phyloP scores from a whole-genome alignment of 345 rosid species.

The Aquilaria malaccensis region DNA sequence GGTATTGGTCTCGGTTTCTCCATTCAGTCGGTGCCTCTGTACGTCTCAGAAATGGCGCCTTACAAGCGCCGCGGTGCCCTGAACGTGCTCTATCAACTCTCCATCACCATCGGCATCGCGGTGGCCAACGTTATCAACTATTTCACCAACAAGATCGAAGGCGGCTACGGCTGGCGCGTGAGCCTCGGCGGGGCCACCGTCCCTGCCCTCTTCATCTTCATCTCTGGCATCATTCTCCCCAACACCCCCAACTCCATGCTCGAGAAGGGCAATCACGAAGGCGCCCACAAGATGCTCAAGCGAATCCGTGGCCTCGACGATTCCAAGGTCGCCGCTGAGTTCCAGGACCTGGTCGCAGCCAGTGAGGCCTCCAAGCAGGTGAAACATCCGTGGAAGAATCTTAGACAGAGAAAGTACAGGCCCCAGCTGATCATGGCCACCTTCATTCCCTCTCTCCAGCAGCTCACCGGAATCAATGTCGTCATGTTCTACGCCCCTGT shows the following conservation, averaged over 20 bases:
- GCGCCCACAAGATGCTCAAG: conserved; percentile 20
- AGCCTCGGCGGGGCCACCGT: conserved; percentile 27
- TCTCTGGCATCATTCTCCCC: conserved; percentile 27
- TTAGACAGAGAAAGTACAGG: conserved; percentile 17
- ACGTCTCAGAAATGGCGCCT: conserved; percentile 56
- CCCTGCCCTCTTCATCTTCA: conserved; percentile 28
- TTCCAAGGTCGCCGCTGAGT: conserved; percentile 23
- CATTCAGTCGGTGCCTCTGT: conserved; percentile 45
- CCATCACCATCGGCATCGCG: conserved; percentile 39
- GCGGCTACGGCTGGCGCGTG: conserved; percentile 30
- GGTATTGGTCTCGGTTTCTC: conserved; percentile 54
- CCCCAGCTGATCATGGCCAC: conserved; percentile 22
- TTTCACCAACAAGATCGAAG: conserved; percentile 14
- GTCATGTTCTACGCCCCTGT: conserved; percentile 49
- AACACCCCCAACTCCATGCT: conserved; percentile 34
- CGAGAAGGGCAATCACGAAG: conserved; percentile 21
- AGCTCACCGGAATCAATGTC: conserved; percentile 40
- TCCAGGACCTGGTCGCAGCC: conserved; percentile 22
- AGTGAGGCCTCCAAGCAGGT: conserved; percentile 25
- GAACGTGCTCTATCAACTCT: conserved; percentile 39
- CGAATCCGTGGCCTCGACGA: conserved; percentile 21
- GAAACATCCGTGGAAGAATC: conserved; percentile 29
- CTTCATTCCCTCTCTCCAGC: conserved; percentile 39
- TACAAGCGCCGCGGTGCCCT: conserved; percentile 42
- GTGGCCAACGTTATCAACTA: conserved; percentile 44